Base-by-base conservation (phyloP, 2,329 filamentous ascomycete genomes). In the Fusarium luffae region DNA sequence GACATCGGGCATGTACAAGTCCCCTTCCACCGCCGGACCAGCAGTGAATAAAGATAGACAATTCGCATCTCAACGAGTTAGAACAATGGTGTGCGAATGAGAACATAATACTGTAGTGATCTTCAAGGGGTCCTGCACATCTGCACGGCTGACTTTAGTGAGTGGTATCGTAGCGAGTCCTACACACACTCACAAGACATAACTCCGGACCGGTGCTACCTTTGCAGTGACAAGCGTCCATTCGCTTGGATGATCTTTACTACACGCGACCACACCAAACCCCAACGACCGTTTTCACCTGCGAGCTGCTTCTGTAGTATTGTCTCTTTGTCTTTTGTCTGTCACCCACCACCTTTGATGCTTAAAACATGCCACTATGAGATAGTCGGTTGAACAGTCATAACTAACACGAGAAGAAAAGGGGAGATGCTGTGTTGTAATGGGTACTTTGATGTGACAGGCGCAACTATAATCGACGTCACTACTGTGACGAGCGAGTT, bases 181-280 rank as follows among this genome's bases (percentile, higher is more conserved):
- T 23, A 32, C 14, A 56, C 23, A 13, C 40, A 32, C 14, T 37
- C 49, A 54, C 46, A 27, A 56, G 27, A 50, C 37, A 21, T 44
- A 48, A 37, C 43, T 49, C 63, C 56, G 63, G 66, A 49, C 70
- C 50, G 57, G 68, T 65, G 18, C 49, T 66, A 59, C 54, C 43
- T 41, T 27, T 50, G 16, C n/a, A 50, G 58, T 48, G 47, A 37
- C 54, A 62, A 64, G 59, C 48, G 61, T 61, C 58, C 30, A 49
- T 48, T 65, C 46, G 62, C 47, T 59, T 66, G 61, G 71, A 69
- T 59, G 71, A 74, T 74, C 71, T 60, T 63, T 74, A 71, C 71
- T 72, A 58, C 66, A 74, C 69, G 41, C 71, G 71, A 72, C 63
- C 43, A 66, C 41, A 44, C 59, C 57, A 44, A 70, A 54, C 48